A percentile compares a stretch with the other conserved stretches of the same genome.
Evolutionary conservation across 2,329 filamentous ascomycete species (phyloP).

Genomic region (Arthrobotrys entomopaga): DNA sequence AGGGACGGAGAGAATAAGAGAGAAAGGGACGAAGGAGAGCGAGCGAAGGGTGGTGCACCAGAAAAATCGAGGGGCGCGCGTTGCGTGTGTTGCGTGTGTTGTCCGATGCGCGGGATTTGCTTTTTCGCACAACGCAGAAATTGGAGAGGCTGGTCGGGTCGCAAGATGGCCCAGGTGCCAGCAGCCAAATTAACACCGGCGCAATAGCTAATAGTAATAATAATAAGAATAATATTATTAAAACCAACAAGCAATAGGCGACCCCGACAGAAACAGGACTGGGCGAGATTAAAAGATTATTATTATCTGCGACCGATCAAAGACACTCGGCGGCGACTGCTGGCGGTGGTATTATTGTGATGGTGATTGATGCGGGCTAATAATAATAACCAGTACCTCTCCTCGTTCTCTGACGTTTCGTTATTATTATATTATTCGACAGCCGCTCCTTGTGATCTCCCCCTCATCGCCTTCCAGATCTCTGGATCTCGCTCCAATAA

Average conservation of each 20-base stretch:
- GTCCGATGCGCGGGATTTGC: slow-evolving; percentile 41
- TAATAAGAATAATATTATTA: too few relatives aligned
- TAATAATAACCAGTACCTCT: too few relatives aligned
- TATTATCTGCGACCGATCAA: not conserved
- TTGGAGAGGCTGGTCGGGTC: slow-evolving; percentile 35
- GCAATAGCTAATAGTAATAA: too few relatives aligned
- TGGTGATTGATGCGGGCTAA: too few relatives aligned
- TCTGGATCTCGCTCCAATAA: slow-evolving; percentile 28
- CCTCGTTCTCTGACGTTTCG: slow-evolving; percentile 10
- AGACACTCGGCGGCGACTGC: not conserved
- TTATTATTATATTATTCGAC: slow-evolving; percentile 34
- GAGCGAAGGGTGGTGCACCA: slow-evolving; percentile 14
- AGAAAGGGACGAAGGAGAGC: slow-evolving; percentile 19
- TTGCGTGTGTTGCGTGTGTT: slow-evolving; percentile 45
- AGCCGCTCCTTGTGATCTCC: slow-evolving; percentile 39
- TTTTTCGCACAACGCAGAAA: slow-evolving; percentile 53
- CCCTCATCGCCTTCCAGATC: slow-evolving; percentile 45
- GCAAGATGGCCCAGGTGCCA: too few relatives aligned
- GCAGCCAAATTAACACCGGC: not conserved
- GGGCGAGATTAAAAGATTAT: too few relatives aligned
- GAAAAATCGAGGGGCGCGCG: slow-evolving; percentile 51
- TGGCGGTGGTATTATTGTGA: not conserved
- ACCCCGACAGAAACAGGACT: not conserved
- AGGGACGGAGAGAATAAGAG: slow-evolving; percentile 35
- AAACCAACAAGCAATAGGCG: too few relatives aligned